Conservation (phyloP, 148 eudicot genomes). For the Heliosperma pusillum region DNA sequence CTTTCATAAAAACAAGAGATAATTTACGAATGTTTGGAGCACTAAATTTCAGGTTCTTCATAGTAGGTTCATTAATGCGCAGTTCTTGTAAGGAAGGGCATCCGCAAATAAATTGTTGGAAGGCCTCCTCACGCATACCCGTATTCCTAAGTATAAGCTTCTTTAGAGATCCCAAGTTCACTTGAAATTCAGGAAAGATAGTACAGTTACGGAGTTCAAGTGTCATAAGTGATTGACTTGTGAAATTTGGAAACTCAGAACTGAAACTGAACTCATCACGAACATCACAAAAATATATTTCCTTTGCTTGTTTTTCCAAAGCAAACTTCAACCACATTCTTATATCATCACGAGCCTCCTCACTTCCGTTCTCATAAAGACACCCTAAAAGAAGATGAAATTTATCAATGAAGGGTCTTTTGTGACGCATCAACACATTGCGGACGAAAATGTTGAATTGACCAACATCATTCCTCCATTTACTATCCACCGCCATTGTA, state of each 20-base stretch:
- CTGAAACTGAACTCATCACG: no score
- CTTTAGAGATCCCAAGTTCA: neutral
- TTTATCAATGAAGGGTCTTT: no score
- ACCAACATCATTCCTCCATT: no score
- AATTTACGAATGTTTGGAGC: conserved; percentile 1
- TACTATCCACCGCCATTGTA: no score
- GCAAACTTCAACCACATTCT: neutral
- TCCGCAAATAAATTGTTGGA: no score
- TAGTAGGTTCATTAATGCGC: neutral
- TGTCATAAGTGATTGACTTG: no score
- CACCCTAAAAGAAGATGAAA: neutral
- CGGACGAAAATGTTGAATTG: no score
- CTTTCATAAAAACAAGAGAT: neutral
- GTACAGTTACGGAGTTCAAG: no score
- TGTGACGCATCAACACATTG: no score
- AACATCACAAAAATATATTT: neutral
- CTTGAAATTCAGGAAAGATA: no score
- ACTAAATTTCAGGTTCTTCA: neutral
- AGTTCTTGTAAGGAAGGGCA: conserved; percentile 11
- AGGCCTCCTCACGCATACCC: neutral
- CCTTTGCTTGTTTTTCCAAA: neutral
- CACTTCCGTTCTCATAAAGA: neutral
- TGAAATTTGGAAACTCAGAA: no score
- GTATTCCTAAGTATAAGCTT: no score
- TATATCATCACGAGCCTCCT: neutral